These are phyloP conservation scores for Sporopachydermia lactativora DNA, from an alignment of 805 yeast species.

Conservation along the genomic window DNA sequence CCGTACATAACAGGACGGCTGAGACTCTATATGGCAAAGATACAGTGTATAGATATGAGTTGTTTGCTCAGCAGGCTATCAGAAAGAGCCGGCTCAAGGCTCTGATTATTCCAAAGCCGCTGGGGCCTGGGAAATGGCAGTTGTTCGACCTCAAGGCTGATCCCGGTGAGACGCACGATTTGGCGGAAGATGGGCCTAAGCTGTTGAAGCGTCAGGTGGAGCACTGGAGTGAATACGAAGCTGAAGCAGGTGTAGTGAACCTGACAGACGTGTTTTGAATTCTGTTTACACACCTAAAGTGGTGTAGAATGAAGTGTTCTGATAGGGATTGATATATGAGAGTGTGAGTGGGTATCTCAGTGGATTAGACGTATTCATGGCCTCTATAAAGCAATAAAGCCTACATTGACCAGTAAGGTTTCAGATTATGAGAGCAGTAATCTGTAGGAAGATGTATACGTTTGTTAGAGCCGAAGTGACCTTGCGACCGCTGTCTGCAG, in stretches of 20 bases:
- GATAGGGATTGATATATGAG: too few relatives aligned
- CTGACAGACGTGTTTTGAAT: not conserved
- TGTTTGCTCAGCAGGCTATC: slow-evolving; percentile 42
- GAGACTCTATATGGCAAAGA: slow-evolving; percentile 25
- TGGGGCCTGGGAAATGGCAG: slow-evolving; percentile 37
- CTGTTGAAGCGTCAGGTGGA: slow-evolving; percentile 27
- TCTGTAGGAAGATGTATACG: too few relatives aligned
- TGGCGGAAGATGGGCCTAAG: slow-evolving; percentile 23
- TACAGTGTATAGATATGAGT: slow-evolving; percentile 40
- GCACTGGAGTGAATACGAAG: slow-evolving; percentile 38
- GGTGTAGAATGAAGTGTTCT: too few relatives aligned
- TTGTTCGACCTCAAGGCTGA: slow-evolving; percentile 24
- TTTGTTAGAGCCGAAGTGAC: too few relatives aligned
- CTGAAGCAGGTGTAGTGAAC: slow-evolving; percentile 35
- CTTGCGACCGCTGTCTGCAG: too few relatives aligned
- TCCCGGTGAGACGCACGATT: slow-evolving; percentile 37
- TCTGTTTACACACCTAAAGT: too few relatives aligned
- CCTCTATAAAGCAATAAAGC: too few relatives aligned
- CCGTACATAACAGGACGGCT: slow-evolving; percentile 21
- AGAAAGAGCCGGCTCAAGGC: slow-evolving; percentile 37
- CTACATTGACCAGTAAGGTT: too few relatives aligned
- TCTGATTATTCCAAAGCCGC: slow-evolving; percentile 32
- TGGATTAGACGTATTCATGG: too few relatives aligned
- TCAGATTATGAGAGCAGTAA: too few relatives aligned
- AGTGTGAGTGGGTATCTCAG: too few relatives aligned